Evolutionary conservation across 2,329 filamentous ascomycete genomes (phyloP), one percentile per base, ranked within the genome.

Genomic region (Pseudogymnoascus sp.): DNA sequence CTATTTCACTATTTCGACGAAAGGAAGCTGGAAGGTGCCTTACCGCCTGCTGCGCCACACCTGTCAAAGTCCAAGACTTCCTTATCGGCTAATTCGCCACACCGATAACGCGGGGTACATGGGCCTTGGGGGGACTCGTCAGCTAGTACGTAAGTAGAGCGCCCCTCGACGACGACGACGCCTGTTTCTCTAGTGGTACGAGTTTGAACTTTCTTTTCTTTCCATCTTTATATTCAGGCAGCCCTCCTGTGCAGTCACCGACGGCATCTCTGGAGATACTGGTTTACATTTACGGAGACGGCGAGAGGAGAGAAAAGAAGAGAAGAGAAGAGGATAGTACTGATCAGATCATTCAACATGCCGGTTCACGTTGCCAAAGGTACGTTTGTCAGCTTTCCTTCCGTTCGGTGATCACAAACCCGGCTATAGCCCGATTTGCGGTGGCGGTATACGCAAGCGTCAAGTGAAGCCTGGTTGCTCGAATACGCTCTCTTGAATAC

Each of bases 311-410:
- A 57, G 51, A 48, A 48, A 48, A 25, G 11, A 57, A 19, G 48
- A 21, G 10, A 54, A 16, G n/a, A n/a, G n/a, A n/a, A n/a, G 51
- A 57, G 10, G n/a, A 57, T 19, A 34, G 51, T 19, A 25, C n/a
- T 57, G 28, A 57, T 57, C 51, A 34, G 25, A 57, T 61, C 60
- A 21, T 39, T 28, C 37, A 62, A 48, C 41, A 62, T 62, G 61
- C 61, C 61, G 4, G 23, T 62, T 62, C 37, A 48, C 41, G 41
- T 51, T 34, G 61, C 61, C 61, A 62, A 62, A 62, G 61, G 61
- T 62, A 31, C 61, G 61, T 34, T 57, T 62, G 25, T 11, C 21
- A 28, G 23, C 28, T 34, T 13, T 62, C 43, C 11, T 23, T 21
- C 28, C 2, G 28, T 16, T 23, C 23, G 14, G 19, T 31, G 16